Base-by-base conservation (phyloP, 1,139 yeast genomes). In the Yamadazyma trypodendri region DNA sequence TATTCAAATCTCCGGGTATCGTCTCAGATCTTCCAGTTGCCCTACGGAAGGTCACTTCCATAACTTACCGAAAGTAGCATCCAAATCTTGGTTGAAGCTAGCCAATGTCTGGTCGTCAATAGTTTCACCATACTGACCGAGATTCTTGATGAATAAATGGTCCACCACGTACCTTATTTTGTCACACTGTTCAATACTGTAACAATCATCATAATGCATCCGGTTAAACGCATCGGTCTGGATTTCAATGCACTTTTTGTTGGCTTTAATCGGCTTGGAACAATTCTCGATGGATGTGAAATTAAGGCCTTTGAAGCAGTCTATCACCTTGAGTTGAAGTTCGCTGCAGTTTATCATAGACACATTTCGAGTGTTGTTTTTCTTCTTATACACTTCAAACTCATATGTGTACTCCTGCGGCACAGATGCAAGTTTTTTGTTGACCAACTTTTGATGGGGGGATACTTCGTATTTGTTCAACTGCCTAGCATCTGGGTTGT, bases 321-420 rank as follows among this genome's bases (percentile, higher is more conserved):
- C 62, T 24, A 64, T 45, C 23, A 69, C 71, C 28, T 61, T 54
- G 30, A 61, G 56, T 41, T 68, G 74, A 14, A 71, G 46, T 44
- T 71, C 76, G 2, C 75, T 61, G 44, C 77, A 72, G 51, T 72
- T 72, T 27, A 69, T 55, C 20, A 54, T 43, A 1, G 65, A 47
- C 1, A 58, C 72, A 23, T 51, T 51, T 24, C 52, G 49, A 2
- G 52, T 42, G 22, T 51, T 54, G 38, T 67, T 63, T 18, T 54
- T 42, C 28, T 50, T 55, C 44, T 69, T 69, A 41, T 65, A 68
- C 2, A 51, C 43, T 6, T 61, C 70, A 32, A 66, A 56, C 20
- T 65, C 63, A 36, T 54, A 54, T 32, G 54, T 50, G 43, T 61
- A 62, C 10, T 31, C 24, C 5, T 42, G 39, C 7, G 44, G 36